Evolutionary conservation across 495 filamentous ascomycete species (phyloP).

Genomic region (Annulohypoxylon maeteangense): DNA sequence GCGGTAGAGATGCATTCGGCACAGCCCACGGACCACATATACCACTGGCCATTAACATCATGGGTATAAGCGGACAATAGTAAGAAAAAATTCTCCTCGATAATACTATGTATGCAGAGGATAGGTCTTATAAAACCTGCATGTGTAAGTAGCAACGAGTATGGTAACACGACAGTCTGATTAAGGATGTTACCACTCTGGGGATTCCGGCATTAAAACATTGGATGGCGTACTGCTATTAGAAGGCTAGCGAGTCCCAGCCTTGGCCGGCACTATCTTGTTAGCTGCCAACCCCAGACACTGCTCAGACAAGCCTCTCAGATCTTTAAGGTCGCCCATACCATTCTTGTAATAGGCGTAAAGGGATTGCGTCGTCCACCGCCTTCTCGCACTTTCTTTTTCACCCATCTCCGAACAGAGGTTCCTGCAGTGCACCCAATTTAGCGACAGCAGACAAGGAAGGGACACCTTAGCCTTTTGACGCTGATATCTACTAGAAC

Average conservation of each 20-base stretch:
- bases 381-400: constrained; percentile 40
- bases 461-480: constrained; percentile 24
- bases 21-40: not conserved
- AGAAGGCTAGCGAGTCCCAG: constrained; percentile 26
- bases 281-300: constrained; percentile 4
- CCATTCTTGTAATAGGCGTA: constrained; percentile 31
- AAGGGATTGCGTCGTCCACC: constrained; percentile 27
- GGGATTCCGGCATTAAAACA: constrained; percentile 31
- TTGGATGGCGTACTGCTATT: not conserved
- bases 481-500: constrained; percentile 4
- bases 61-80: constrained; percentile 20
- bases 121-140: constrained; percentile 30
- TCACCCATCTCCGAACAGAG: constrained; percentile 20
- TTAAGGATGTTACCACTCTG: constrained; percentile 33
- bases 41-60: not conserved
- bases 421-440: constrained; percentile 36
- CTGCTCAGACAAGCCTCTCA: constrained; percentile 15
- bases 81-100: constrained; percentile 32
- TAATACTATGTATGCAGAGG: constrained; percentile 10
- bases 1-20: constrained; percentile 16
- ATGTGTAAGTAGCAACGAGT: constrained; percentile 32
- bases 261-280: constrained; percentile 35
- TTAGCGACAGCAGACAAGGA: constrained; percentile 16
- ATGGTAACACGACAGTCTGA: constrained; percentile 34
- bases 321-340: constrained; percentile 24